These are phyloP conservation scores for Lablab purpureus DNA, from an alignment of 306 rosid genomes.

Conservation along the genomic window DNA sequence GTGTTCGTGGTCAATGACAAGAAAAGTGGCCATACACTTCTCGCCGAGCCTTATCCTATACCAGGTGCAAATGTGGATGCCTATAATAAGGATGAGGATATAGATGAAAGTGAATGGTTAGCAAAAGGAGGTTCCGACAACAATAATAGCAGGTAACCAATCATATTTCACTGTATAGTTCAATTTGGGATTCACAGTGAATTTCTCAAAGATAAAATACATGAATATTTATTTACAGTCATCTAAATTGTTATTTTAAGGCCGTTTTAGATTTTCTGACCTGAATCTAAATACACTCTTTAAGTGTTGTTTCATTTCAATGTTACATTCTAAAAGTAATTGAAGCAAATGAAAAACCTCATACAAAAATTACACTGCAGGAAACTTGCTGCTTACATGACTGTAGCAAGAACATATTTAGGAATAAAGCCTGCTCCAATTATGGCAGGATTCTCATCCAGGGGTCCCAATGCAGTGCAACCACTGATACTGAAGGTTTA, in stretches of 20 bases:
- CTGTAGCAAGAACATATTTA: conserved; percentile 50
- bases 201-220: neutral
- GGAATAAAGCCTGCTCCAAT: conserved; percentile 65
- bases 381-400: conserved; percentile 56
- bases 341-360: neutral
- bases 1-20: conserved; percentile 59
- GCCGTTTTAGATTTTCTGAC: neutral
- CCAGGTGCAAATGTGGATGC: conserved; percentile 49
- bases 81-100: neutral
- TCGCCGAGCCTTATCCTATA: conserved; percentile 61
- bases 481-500: conserved; percentile 70
- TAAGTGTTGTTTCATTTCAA: neutral
- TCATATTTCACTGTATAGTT: neutral
- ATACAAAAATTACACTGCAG: conserved; percentile 36
- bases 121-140: conserved; percentile 48
- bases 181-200: neutral
- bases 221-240: neutral
- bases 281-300: neutral
- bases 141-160: conserved; percentile 55
- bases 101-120: conserved; percentile 37
- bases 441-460: conserved; percentile 74
- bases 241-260: neutral
- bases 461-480: conserved; percentile 66
- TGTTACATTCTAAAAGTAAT: neutral
- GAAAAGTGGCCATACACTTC: conserved; percentile 39